Evolutionary conservation across 2,329 filamentous ascomycete genomes (phyloP), one percentile per base, ranked within the genome.

Genomic region (Dothiorella sarmentorum): DNA sequence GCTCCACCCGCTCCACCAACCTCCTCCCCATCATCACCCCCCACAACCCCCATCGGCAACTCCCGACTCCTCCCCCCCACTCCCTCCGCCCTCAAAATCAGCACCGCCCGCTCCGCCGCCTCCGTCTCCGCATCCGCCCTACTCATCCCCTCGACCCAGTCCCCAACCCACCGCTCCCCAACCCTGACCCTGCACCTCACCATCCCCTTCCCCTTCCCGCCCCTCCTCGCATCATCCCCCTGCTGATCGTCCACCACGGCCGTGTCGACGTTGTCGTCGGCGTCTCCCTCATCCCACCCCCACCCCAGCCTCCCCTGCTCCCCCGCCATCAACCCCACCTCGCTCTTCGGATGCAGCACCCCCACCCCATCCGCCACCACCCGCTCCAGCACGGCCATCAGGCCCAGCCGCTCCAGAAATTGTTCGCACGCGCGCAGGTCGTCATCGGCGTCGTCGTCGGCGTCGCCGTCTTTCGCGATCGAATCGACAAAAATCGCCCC

Each of bases 401-500:
- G 77, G 0, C 90, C 90, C 3, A 91, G 74, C 0, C 76, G 74
- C 43, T 82, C 78, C 0, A 90, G 69, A 35, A 97, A 79, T 0
- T 56, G 67, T 51, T 80, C 76, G 65, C 90, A 95, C 0, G 69
- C 70, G 0, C 75, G 75, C 13, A 90, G 68, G 2, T 18, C 53
- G 7, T 44, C 27, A 3, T 2, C 56, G 1, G 82, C 79, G 0
- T 88, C 88, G 6, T n/a, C 80, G 64, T 0, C 63, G 65, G 1
- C 47, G 13, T 82, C 79, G 0, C 88, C 88, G 6, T n/a, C 80
- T 64, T 0, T 63, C 66, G 1, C 47, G 13, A 29, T 45, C 10
- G 80, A 89, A 70, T 97, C 94, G 18, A 96, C 77, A 78, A 89
- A 97, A 0, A 97, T 80, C 0, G 91, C 92, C 0, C 90, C 93